These are phyloP conservation scores for Raffaelea arxii DNA, from an alignment of 2,329 filamentous ascomycete genomes.

Conservation along the genomic window DNA sequence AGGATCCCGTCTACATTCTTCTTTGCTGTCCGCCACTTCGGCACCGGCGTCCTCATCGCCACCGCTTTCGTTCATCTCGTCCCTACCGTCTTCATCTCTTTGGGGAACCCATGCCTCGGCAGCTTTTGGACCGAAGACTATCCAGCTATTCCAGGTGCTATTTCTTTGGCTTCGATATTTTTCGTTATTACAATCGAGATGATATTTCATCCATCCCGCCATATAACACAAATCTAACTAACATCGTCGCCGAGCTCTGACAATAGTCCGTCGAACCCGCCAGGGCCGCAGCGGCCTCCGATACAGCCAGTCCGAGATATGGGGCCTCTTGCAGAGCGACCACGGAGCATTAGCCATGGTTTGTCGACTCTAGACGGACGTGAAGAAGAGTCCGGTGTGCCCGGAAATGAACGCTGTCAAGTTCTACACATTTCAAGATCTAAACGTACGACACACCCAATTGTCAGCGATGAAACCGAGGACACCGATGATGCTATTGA, in stretches of 20 bases:
- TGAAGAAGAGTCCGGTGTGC: too few species aligned
- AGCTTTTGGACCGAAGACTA: constrained; percentile 69
- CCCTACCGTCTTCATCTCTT: constrained; percentile 55
- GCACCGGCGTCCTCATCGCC: constrained; percentile 75
- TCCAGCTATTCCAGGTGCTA: constrained; percentile 65
- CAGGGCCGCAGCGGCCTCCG: too few species aligned
- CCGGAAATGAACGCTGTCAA: too few species aligned
- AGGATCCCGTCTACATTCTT: constrained; percentile 49
- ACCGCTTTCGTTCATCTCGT: constrained; percentile 77
- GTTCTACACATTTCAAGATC: constrained; percentile 16
- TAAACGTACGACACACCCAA: too few species aligned
- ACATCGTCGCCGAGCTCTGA: background rate
- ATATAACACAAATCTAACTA: background rate
- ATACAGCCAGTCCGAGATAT: constrained; percentile 12
- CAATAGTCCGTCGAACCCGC: too few species aligned
- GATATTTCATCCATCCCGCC: constrained; percentile 35
- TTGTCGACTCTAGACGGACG: constrained; percentile 6
- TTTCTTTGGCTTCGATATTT: constrained; percentile 71
- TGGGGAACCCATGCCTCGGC: constrained; percentile 64
- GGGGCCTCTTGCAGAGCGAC: background rate
- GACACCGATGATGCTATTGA: too few species aligned
- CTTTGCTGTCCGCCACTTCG: constrained; percentile 62
- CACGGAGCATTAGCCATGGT: background rate
- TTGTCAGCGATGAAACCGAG: too few species aligned
- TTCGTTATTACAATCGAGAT: constrained; percentile 69